phyloP scores from a whole-genome alignment of 2,329 filamentous ascomycete species.

The Calycina herbarum region DNA sequence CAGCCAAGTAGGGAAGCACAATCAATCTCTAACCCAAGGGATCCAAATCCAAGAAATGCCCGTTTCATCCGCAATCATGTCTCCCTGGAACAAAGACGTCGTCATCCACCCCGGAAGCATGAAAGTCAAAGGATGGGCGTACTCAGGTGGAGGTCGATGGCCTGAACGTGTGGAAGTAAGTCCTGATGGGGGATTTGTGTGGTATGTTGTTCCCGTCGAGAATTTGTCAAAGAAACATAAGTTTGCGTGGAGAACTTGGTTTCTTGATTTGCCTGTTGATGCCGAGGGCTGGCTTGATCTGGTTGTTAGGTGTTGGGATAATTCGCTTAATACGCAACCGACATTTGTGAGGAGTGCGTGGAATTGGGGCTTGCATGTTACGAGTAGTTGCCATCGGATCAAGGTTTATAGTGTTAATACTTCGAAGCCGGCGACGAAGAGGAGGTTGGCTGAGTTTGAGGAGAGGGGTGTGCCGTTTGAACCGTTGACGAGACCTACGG shows the following conservation, averaged over 20 bases:
- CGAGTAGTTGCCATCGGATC: conserved; percentile 60
- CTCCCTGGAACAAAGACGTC: conserved; percentile 42
- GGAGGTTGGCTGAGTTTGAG: conserved; percentile 53
- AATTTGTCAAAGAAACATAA: conserved; percentile 62
- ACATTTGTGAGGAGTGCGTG: conserved; percentile 54
- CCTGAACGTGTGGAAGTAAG: conserved; percentile 69
- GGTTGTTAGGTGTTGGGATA: conserved; percentile 61
- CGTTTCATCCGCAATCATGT: conserved; percentile 65
- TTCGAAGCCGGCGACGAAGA: conserved; percentile 46
- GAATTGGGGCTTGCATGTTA: conserved; percentile 68
- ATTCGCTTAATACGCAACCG: conserved; percentile 61
- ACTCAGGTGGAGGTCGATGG: conserved; percentile 64
- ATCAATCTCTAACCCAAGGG: conserved; percentile 64
- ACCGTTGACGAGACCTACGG: conserved; percentile 48
- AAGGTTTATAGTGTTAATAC: conserved; percentile 63
- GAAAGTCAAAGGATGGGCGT: conserved; percentile 61
- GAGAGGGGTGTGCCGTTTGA: conserved; percentile 47
- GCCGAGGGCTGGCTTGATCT: conserved; percentile 62
- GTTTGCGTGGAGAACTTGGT: conserved; percentile 66
- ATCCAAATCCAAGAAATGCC: conserved; percentile 53
- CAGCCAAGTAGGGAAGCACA: conserved; percentile 68
- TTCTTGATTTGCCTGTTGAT: conserved; percentile 61
- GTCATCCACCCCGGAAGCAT: conserved; percentile 33
- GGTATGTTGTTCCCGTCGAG: conserved; percentile 63
- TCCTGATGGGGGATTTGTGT: conserved; percentile 61